Evolutionary conservation across 108 stramenopile genomes (phyloP), one percentile per base, ranked within the genome.

Genomic region (Nitzschia sp.): DNA sequence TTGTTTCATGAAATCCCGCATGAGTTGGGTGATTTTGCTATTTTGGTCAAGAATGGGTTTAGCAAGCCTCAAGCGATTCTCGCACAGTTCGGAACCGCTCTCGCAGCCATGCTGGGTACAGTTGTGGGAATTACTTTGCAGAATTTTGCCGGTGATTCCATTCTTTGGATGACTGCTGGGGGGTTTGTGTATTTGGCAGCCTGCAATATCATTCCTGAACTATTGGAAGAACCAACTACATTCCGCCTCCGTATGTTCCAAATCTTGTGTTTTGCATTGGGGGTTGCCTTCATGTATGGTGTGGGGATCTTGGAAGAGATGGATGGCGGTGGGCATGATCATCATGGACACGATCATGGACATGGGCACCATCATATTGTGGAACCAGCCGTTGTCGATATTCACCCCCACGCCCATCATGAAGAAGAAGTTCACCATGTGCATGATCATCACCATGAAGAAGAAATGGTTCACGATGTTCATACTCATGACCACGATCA

Each of bases 1-100:
- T 53, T 93, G 40, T 79, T 96, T 52, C 95, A 96, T 56, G 95
- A 96, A 76, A 80, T 96, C 48, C 95, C 95, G 19, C 95, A 96
- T 65, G 95, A 96, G 59, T 51, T 96, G 29, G 90, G 95, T 10
- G 92, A 95, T 70, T 96, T 86, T 72, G 82, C 86, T 20, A 86
- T 91, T 59, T 73, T 96, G 63, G 78, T 93, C 2, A 83, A 80
- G 59, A 80, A 73, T 48, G 95, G 95, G 8, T 79, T 83, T 55
- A 79, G 76, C 41, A 81, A 88, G 53, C 72, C 65, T 39, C 77
- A 92, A 60, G 95, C 95, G 3, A 93, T 96, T 51, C 46, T 78
- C 57, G 75, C 80, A 41, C 95, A 96, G 54, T 92, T 96, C 69
- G 60, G 83, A 9, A 96, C 95, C 17, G 91, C 92, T 11, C 44